A percentile compares a stretch with the other conserved stretches of the same genome.
Evolutionary conservation across 306 rosid species (phyloP).

Genomic region (Quercus aquifolioides): DNA sequence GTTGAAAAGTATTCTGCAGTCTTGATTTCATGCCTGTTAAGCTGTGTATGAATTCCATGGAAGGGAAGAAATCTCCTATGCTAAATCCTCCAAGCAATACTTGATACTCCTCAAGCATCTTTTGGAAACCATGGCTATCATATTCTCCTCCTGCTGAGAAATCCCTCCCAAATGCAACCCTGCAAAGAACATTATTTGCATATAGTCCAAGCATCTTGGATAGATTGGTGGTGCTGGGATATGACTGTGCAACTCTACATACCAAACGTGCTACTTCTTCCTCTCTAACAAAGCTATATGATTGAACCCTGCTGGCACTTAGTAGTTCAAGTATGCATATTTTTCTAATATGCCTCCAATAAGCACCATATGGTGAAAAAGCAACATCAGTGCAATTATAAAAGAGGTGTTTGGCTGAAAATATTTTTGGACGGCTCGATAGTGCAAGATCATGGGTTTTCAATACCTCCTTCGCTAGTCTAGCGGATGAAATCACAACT

Average conservation of each 20-base stretch:
- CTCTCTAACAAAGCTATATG: slow-evolving; percentile 35
- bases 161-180: slow-evolving; percentile 52
- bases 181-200: slow-evolving; percentile 54
- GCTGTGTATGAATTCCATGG: slow-evolving; percentile 51
- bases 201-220: slow-evolving; percentile 45
- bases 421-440: slow-evolving; percentile 38
- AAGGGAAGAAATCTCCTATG: slow-evolving; percentile 70
- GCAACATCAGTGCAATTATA: slow-evolving; percentile 53
- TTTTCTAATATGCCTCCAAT: slow-evolving; percentile 60
- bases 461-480: slow-evolving; percentile 48
- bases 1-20: slow-evolving; percentile 31
- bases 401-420: slow-evolving; percentile 52
- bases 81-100: slow-evolving; percentile 66
- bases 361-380: slow-evolving; percentile 55
- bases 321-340: slow-evolving; percentile 57
- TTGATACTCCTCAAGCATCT: slow-evolving; percentile 60
- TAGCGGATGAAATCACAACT: slow-evolving; percentile 61
- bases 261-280: slow-evolving; percentile 53
- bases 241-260: slow-evolving; percentile 29
- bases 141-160: slow-evolving; percentile 54
- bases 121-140: slow-evolving; percentile 47
- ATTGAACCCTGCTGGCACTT: slow-evolving; percentile 47
- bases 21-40: slow-evolving; percentile 63
- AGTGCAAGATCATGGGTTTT: slow-evolving; percentile 67
- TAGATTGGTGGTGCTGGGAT: slow-evolving; percentile 33